Conservation (phyloP, 306 rosid species). For the Lotus japonicus region DNA sequence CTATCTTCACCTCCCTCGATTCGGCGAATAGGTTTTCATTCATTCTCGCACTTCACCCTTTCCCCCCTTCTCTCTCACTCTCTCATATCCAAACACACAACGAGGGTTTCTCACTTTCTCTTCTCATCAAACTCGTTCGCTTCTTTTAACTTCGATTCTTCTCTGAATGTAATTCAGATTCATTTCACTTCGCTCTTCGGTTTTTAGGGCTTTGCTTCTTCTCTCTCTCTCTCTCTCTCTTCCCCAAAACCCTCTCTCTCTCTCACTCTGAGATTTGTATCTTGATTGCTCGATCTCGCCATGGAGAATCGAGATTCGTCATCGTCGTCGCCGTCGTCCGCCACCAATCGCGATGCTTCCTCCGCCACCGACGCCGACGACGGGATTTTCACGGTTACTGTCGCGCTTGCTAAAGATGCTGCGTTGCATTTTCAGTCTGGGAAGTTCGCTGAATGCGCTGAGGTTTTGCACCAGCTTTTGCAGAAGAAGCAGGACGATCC, state of each 20-base stretch:
- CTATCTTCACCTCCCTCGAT: constrained; percentile 36
- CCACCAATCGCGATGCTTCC: constrained; percentile 58
- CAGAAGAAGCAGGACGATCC: constrained; percentile 77
- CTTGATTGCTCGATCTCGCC: constrained; percentile 58
- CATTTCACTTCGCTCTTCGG: constrained; percentile 11
- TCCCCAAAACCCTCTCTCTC: constrained; percentile 25
- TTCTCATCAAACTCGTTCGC: no score
- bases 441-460: constrained; percentile 68
- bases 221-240: constrained; percentile 20
- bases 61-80: neutral
- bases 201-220: constrained; percentile 34
- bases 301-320: constrained; percentile 79
- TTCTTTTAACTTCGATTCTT: constrained; percentile 31
- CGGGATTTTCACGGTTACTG: constrained; percentile 42
- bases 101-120: constrained; percentile 23
- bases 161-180: constrained; percentile 26
- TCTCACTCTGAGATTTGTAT: constrained; percentile 21
- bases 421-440: constrained; percentile 76
- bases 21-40: constrained; percentile 38
- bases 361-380: constrained; percentile 52
- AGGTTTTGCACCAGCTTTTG: constrained; percentile 67
- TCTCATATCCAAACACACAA: constrained; percentile 17
- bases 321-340: constrained; percentile 35
- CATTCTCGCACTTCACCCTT: neutral
- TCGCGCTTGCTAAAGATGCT: constrained; percentile 77